These are phyloP conservation scores for Chamaecrista fasciculata DNA, from an alignment of 306 rosid species.

Conservation along the genomic window DNA sequence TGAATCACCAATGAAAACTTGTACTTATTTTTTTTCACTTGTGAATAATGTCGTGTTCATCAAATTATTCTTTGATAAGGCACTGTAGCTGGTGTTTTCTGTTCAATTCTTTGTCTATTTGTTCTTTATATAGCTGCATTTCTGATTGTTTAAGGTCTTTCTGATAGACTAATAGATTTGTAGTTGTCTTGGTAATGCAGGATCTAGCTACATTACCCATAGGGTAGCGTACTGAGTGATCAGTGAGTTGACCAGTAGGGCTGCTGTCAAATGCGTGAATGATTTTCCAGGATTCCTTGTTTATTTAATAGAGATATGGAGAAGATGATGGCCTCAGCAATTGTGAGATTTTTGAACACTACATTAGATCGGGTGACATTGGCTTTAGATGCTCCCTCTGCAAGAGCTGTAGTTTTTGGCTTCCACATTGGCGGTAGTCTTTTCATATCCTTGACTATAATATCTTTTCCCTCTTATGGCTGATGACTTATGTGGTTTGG, in stretches of 20 bases:
- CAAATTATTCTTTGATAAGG: neutral
- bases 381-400: constrained; percentile 73
- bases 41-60: neutral
- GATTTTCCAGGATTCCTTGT: constrained; percentile 33
- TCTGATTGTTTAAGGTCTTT: neutral
- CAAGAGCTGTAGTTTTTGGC: constrained; percentile 90
- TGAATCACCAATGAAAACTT: neutral
- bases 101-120: neutral
- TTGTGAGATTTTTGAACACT: constrained; percentile 49
- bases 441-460: constrained; percentile 9
- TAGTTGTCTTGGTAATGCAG: constrained; percentile 19
- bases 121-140: neutral
- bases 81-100: neutral
- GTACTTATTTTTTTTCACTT: neutral
- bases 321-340: constrained; percentile 50
- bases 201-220: constrained; percentile 14
- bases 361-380: constrained; percentile 59
- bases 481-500: neutral
- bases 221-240: constrained; percentile 9
- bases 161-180: neutral
- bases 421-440: constrained; percentile 75
- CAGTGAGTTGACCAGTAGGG: neutral
- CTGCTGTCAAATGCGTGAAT: constrained; percentile 27
- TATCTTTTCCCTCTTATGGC: neutral
- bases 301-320: constrained; percentile 26